phyloP scores from a whole-genome alignment of 2,329 filamentous ascomycete species.

The Exophiala xenobiotica region DNA sequence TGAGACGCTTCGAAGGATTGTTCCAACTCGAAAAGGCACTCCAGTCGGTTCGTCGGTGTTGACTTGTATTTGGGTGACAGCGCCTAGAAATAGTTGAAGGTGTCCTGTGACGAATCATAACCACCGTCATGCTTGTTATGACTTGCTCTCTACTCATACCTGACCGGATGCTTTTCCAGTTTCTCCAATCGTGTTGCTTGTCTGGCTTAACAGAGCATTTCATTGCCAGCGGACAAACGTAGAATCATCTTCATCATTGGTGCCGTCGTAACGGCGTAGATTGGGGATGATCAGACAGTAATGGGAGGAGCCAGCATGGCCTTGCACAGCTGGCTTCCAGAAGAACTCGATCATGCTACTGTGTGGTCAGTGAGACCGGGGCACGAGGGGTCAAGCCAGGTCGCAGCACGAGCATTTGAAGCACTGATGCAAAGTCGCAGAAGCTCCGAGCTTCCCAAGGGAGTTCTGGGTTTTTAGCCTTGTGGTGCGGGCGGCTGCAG shows the following conservation, averaged over 20 bases:
- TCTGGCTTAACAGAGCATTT: background rate
- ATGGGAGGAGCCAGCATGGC: too few species aligned
- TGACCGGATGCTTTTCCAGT: background rate
- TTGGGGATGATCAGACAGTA: constrained; percentile 1
- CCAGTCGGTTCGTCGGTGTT: too few species aligned
- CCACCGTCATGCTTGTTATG: constrained; percentile 10
- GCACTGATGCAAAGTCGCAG: background rate
- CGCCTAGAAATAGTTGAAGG: constrained; percentile 9
- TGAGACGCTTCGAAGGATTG: too few species aligned
- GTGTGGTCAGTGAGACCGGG: background rate
- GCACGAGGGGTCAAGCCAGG: background rate
- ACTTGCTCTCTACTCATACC: constrained; percentile 5
- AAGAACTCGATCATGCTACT: constrained; percentile 6
- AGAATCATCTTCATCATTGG: constrained; percentile 15
- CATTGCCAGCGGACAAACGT: background rate
- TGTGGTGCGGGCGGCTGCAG: constrained; percentile 8
- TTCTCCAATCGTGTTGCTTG: constrained; percentile 11
- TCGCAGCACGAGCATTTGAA: background rate
- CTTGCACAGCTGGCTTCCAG: constrained; percentile 12
- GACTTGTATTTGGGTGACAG: too few species aligned
- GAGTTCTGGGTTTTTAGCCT: background rate
- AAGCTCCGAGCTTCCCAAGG: background rate
- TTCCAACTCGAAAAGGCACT: too few species aligned
- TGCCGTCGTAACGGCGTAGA: constrained; percentile 14
- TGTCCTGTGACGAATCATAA: constrained; percentile 19